Evolutionary conservation across 202 grass and related monocot species (phyloP).

Genomic region (Zizania palustris): DNA sequence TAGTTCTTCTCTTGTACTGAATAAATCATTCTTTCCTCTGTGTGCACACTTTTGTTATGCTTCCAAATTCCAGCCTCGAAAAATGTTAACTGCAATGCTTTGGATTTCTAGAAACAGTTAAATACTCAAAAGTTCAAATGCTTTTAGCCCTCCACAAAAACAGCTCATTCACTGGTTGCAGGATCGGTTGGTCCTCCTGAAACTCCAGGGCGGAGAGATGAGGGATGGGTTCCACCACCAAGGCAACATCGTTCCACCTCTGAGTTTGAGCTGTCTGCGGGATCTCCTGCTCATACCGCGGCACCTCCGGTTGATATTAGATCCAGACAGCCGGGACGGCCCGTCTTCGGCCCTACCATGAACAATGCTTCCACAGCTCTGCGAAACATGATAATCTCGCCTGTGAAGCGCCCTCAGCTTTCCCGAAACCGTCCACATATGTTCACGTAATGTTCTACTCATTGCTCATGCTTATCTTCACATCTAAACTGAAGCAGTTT

Average conservation of each 20-base stretch:
- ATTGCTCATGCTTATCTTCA: background rate
- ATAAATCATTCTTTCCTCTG: background rate
- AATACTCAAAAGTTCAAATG: background rate
- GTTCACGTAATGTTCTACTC: constrained; percentile 66
- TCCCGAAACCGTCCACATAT: constrained; percentile 54
- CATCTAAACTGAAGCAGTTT: constrained; percentile 7
- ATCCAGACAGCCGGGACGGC: constrained; percentile 44
- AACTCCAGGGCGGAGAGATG: constrained; percentile 83
- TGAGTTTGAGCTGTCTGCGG: constrained; percentile 56
- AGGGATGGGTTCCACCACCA: constrained; percentile 61
- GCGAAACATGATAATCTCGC: constrained; percentile 79
- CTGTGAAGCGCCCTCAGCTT: constrained; percentile 64
- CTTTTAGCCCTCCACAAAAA: constrained; percentile 64
- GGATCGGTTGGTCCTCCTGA: constrained; percentile 70
- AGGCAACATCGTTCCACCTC: constrained; percentile 49
- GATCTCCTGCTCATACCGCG: constrained; percentile 53
- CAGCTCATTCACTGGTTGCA: constrained; percentile 88
- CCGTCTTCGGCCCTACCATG: constrained; percentile 54
- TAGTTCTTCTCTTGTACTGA: constrained; percentile 7
- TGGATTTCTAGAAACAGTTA: constrained; percentile 27
- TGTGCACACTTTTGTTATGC: background rate
- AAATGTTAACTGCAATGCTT: background rate
- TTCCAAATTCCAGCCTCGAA: constrained; percentile 14
- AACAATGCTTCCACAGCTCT: constrained; percentile 61
- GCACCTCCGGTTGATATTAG: constrained; percentile 57